Conservation (phyloP, 768 basidiomycete species). For the Vishniacozyma victoriae region DNA sequence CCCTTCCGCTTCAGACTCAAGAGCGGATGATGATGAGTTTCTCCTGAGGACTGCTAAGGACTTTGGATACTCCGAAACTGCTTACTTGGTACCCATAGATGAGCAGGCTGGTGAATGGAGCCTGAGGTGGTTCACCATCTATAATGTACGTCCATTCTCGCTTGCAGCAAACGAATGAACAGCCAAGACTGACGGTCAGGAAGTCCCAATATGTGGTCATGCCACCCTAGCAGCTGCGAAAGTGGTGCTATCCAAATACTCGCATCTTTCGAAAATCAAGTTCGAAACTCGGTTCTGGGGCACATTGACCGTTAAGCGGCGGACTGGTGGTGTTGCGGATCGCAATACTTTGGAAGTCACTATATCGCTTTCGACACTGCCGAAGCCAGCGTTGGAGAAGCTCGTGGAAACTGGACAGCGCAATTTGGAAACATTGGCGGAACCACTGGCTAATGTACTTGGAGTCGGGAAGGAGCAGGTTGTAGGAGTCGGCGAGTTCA, state of each 20-base stretch:
- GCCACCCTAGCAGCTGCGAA: slow-evolving; percentile 27
- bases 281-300: slow-evolving; percentile 20
- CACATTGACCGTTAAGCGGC: slow-evolving; percentile 8
- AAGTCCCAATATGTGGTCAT: slow-evolving; percentile 29
- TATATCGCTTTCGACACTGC: background rate
- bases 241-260: slow-evolving; percentile 16
- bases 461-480: slow-evolving; percentile 2
- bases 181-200: slow-evolving; percentile 9
- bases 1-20: background rate
- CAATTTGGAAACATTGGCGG: background rate
- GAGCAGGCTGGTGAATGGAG: slow-evolving; percentile 3
- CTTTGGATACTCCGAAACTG: slow-evolving; percentile 30
- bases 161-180: background rate
- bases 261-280: background rate
- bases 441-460: slow-evolving; percentile 1
- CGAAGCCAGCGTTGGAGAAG: background rate
- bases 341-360: background rate
- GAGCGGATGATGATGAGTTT: slow-evolving; percentile 12
- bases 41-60: slow-evolving; percentile 16
- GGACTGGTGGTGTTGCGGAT: background rate
- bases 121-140: slow-evolving; percentile 29
- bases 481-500: slow-evolving; percentile 6
- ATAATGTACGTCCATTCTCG: background rate
- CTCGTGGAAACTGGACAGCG: background rate
- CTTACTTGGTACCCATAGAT: slow-evolving; percentile 17